Conservation (phyloP, 192 early-diverging fungal genomes). For the Rhizoclosmatium globosum region DNA sequence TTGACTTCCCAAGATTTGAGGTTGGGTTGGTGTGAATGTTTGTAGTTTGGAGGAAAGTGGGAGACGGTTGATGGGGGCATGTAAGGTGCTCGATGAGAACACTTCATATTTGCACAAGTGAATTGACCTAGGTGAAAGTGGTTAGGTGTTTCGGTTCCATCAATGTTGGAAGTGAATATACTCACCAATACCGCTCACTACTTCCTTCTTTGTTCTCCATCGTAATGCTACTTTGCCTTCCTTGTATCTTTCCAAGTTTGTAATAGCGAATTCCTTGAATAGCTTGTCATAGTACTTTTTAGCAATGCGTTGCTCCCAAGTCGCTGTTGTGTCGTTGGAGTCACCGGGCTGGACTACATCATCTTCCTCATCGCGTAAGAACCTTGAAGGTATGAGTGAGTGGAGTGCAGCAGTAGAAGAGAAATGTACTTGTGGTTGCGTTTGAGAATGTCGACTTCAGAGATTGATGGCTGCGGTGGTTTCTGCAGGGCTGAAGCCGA, state of each 20-base stretch:
- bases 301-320: slow-evolving; percentile 80
- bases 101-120: slow-evolving; percentile 70
- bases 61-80: not conserved
- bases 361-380: not conserved
- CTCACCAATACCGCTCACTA: slow-evolving; percentile 71
- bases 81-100: slow-evolving; percentile 38
- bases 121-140: slow-evolving; percentile 65
- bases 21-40: slow-evolving; percentile 37
- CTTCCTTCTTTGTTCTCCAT: slow-evolving; percentile 76
- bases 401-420: not conserved
- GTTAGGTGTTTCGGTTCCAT: not conserved
- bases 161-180: not conserved
- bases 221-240: slow-evolving; percentile 74
- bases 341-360: slow-evolving; percentile 53
- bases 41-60: not conserved
- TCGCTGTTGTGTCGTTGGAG: slow-evolving; percentile 18
- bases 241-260: slow-evolving; percentile 76
- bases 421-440: slow-evolving; percentile 69
- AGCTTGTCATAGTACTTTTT: slow-evolving; percentile 88
- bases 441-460: slow-evolving; percentile 74
- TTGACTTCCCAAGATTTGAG: slow-evolving; percentile 87
- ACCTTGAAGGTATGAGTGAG: not conserved
- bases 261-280: slow-evolving; percentile 85
- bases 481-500: too few relatives aligned
- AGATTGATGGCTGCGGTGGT: too few relatives aligned